phyloP scores from a whole-genome alignment of 306 rosid species.

The Medicago lupulina region DNA sequence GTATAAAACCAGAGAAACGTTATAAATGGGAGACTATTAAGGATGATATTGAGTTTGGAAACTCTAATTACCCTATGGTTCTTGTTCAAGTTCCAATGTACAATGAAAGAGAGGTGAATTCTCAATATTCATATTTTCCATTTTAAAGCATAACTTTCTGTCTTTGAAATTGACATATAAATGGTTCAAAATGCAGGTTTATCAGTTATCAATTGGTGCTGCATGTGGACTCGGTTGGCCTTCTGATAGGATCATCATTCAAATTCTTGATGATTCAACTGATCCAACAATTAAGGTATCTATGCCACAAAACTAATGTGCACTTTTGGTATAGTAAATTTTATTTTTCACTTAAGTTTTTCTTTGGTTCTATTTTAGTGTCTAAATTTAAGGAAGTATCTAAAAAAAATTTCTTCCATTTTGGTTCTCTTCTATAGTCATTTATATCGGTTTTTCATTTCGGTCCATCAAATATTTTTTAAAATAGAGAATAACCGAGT shows the following conservation, averaged over 20 bases:
- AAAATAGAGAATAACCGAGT: too few relatives aligned
- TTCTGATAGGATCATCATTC: slow-evolving; percentile 77
- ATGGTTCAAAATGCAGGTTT: slow-evolving; percentile 59
- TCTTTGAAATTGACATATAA: neutral
- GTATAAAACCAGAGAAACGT: slow-evolving; percentile 72
- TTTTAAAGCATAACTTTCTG: neutral
- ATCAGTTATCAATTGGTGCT: slow-evolving; percentile 85
- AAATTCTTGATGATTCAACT: slow-evolving; percentile 91
- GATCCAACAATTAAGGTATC: slow-evolving; percentile 73
- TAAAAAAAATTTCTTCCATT: too few relatives aligned
- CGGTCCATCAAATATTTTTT: too few relatives aligned
- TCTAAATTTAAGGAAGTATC: too few relatives aligned
- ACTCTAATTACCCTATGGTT: slow-evolving; percentile 73
- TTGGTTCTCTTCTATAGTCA: too few relatives aligned
- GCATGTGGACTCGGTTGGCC: slow-evolving; percentile 95
- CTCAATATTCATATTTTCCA: neutral
- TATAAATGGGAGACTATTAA: slow-evolving; percentile 82
- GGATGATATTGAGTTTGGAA: slow-evolving; percentile 79
- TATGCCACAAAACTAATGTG: neutral
- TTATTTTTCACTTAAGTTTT: too few relatives aligned
- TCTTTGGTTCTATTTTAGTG: too few relatives aligned
- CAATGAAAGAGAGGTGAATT: slow-evolving; percentile 80
- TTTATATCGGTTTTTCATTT: too few relatives aligned
- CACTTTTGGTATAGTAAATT: too few relatives aligned
- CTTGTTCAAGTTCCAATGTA: slow-evolving; percentile 92